Conservation (phyloP, 75 land plant species). For the Sequoia sempervirens region DNA sequence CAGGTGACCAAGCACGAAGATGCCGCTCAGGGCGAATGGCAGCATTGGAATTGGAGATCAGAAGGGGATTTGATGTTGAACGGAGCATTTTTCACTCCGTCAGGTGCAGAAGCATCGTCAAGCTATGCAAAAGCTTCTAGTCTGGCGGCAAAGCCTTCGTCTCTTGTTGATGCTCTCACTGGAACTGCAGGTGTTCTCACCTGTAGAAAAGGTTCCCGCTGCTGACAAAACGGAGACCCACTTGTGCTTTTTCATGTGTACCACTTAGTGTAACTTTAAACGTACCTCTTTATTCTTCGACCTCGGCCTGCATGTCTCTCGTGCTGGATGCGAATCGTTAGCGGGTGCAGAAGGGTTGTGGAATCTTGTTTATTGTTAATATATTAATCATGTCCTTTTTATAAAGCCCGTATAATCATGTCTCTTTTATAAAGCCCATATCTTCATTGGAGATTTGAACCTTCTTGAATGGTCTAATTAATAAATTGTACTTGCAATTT, state of each 20-base stretch:
- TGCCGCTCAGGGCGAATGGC: slow-evolving; percentile 37
- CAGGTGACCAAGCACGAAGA: slow-evolving; percentile 54
- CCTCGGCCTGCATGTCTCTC: neutral
- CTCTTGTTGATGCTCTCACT: slow-evolving; percentile 17
- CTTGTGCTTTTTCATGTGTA: neutral
- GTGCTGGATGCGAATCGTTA: neutral
- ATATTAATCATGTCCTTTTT: no score
- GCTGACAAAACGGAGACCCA: neutral
- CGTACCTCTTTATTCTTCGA: neutral
- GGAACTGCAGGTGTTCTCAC: slow-evolving; percentile 15
- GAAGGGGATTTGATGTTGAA: slow-evolving; percentile 47
- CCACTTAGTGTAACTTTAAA: neutral
- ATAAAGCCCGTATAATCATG: no score
- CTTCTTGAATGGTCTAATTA: no score
- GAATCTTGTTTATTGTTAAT: neutral
- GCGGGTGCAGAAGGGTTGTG: neutral
- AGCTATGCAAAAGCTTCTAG: slow-evolving; percentile 24
- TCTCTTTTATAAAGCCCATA: no score
- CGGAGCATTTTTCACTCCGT: slow-evolving; percentile 44
- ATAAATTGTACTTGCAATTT: no score
- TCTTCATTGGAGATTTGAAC: no score
- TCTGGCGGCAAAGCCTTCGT: slow-evolving; percentile 19
- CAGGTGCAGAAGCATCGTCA: slow-evolving; percentile 25
- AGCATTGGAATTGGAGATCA: slow-evolving; percentile 31
- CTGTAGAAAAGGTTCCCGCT: slow-evolving; percentile 16